A percentile compares a stretch with the other conserved stretches of the same genome.
Conservation (phyloP, 1,139 yeast genomes). For the Arxiozyma telluris region DNA sequence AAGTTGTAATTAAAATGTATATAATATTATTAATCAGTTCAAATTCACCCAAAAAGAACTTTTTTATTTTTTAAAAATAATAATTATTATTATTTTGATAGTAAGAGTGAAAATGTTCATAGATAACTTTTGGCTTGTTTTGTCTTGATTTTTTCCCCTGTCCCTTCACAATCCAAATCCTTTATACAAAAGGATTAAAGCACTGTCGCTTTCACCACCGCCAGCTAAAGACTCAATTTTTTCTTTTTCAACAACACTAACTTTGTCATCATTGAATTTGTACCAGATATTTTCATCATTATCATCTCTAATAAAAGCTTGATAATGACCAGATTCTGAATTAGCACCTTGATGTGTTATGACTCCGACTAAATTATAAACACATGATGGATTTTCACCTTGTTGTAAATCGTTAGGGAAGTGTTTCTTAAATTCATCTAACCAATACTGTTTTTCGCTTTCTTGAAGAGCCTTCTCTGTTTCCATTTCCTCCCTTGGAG, state of each 20-base stretch:
- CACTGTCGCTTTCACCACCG: conserved; percentile 97
- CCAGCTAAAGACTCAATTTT: conserved; percentile 83
- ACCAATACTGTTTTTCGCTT: conserved; percentile 33
- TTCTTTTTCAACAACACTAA: conserved; percentile 64
- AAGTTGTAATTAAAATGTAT: neutral
- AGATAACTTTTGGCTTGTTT: neutral
- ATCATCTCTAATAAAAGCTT: conserved; percentile 71
- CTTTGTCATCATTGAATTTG: conserved; percentile 90
- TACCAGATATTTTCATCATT: conserved; percentile 79
- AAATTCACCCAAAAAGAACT: neutral
- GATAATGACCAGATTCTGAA: conserved; percentile 97
- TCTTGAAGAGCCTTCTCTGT: conserved; percentile 30
- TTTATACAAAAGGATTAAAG: conserved; percentile 76
- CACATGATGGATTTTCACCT: conserved; percentile 79
- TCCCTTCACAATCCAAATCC: conserved; percentile 52
- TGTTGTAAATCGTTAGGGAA: conserved; percentile 33
- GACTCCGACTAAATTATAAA: conserved; percentile 74
- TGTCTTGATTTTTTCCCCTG: neutral
- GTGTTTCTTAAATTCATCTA: conserved; percentile 32
- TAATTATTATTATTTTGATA: neutral
- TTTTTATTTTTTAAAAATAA: too few species aligned
- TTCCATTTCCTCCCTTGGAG: conserved; percentile 30
- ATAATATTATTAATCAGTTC: neutral
- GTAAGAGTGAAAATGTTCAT: neutral
- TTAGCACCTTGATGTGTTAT: conserved; percentile 92